Evolutionary conservation across 2,329 filamentous ascomycete genomes (phyloP).

Genomic region (Fusarium nanum): DNA sequence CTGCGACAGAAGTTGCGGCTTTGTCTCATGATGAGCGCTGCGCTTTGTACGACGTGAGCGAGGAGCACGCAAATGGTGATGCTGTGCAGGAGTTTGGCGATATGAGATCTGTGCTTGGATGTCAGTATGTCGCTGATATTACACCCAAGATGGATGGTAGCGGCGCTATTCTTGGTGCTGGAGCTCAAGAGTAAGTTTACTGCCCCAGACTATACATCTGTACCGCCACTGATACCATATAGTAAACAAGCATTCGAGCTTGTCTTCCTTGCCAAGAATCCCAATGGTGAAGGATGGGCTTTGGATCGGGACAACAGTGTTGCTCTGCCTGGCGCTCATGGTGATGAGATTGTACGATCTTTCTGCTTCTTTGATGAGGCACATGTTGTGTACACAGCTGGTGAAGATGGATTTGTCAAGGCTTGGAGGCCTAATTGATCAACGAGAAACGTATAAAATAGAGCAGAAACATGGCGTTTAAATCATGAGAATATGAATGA

Average conservation of each 20-base stretch:
- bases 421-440: constrained; percentile 60
- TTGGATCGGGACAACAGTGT: constrained; percentile 68
- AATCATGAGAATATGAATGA: not conserved
- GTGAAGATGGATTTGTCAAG: constrained; percentile 69
- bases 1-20: constrained; percentile 72
- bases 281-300: constrained; percentile 59
- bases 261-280: constrained; percentile 66
- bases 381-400: constrained; percentile 68
- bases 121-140: constrained; percentile 80
- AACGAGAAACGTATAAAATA: not conserved
- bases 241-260: constrained; percentile 70
- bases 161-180: constrained; percentile 71
- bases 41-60: constrained; percentile 76
- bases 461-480: not conserved
- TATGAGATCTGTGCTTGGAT: constrained; percentile 71
- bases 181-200: constrained; percentile 71
- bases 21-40: constrained; percentile 83
- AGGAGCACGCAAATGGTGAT: constrained; percentile 69
- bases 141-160: constrained; percentile 67
- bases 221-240: too few relatives aligned
- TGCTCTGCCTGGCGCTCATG: constrained; percentile 71
- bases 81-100: constrained; percentile 73
- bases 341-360: constrained; percentile 70
- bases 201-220: too few relatives aligned
- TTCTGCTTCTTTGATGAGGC: constrained; percentile 73